Percentiles rank a stretch among this genome's conserved stretches.
Conservation (phyloP, 768 basidiomycete genomes). For the Saitozyma sp. region DNA sequence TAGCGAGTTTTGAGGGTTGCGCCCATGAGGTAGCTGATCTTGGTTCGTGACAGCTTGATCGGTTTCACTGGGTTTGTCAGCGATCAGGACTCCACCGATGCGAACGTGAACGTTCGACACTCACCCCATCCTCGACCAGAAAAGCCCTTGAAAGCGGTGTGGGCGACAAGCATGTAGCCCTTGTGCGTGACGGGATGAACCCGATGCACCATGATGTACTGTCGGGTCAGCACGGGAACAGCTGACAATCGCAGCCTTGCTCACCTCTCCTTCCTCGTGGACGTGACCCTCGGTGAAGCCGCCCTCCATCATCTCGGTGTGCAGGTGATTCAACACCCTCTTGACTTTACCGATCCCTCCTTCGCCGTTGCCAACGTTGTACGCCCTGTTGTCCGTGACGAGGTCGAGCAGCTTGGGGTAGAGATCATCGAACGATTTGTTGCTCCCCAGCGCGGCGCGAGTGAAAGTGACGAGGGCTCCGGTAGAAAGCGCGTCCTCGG, state of each 20-base stretch:
- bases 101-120: conserved; percentile 1
- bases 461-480: conserved; percentile 91
- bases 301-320: conserved; percentile 85
- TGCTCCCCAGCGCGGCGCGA: conserved; percentile 82
- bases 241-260: conserved; percentile 48
- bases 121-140: conserved; percentile 78
- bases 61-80: conserved; percentile 64
- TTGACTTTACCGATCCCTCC: conserved; percentile 56
- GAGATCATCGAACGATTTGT: conserved; percentile 95
- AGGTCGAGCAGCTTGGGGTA: conserved; percentile 92
- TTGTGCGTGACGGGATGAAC: conserved; percentile 86
- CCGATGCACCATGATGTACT: conserved; percentile 93
- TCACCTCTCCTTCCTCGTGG: conserved; percentile 90
- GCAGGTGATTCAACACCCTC: conserved; percentile 78
- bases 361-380: conserved; percentile 60
- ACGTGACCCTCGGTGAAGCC: conserved; percentile 91
- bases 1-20: conserved; percentile 69
- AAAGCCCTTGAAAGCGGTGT: conserved; percentile 82
- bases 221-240: neutral
- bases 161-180: conserved; percentile 87
- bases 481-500: conserved; percentile 92
- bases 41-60: conserved; percentile 76
- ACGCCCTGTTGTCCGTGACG: conserved; percentile 76
- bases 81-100: neutral
- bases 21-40: conserved; percentile 77